Conservation (phyloP, 2,329 filamentous ascomycete species). For the Stachybotrys chartarum region DNA sequence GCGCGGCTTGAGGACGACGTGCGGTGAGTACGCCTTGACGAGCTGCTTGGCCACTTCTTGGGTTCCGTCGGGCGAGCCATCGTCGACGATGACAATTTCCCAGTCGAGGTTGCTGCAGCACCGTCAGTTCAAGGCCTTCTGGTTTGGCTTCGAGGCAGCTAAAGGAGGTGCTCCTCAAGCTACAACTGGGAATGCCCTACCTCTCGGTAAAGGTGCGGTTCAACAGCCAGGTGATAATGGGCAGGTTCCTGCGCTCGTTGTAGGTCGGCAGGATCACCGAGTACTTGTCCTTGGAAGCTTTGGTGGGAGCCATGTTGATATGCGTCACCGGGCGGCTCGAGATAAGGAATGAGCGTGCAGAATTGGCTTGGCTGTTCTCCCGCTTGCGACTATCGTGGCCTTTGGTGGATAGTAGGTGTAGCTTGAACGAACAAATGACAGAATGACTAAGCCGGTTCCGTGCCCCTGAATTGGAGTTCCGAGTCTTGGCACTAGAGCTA, state of each 20-base stretch:
- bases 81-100: constrained; percentile 97
- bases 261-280: constrained; percentile 96
- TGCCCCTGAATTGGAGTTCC: background rate
- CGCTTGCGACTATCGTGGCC: constrained; percentile 8
- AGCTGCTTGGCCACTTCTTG: constrained; percentile 87
- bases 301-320: constrained; percentile 38
- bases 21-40: constrained; percentile 72
- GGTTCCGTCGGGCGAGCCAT: constrained; percentile 93
- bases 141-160: background rate
- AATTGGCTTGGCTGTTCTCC: background rate
- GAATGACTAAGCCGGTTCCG: background rate
- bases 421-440: background rate
- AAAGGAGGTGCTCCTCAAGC: background rate
- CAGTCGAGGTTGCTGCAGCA: constrained; percentile 74
- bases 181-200: constrained; percentile 40
- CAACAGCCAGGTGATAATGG: constrained; percentile 90
- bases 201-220: constrained; percentile 85
- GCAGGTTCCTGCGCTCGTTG: constrained; percentile 96
- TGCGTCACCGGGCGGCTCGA: background rate
- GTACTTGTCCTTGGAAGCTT: constrained; percentile 63
- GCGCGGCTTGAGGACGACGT: constrained; percentile 79
- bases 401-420: background rate
- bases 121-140: background rate
- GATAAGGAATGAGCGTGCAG: background rate
- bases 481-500: too few relatives aligned